Base-by-base conservation (phyloP, 2,329 filamentous ascomycete genomes). In the Penicillium sp. region DNA sequence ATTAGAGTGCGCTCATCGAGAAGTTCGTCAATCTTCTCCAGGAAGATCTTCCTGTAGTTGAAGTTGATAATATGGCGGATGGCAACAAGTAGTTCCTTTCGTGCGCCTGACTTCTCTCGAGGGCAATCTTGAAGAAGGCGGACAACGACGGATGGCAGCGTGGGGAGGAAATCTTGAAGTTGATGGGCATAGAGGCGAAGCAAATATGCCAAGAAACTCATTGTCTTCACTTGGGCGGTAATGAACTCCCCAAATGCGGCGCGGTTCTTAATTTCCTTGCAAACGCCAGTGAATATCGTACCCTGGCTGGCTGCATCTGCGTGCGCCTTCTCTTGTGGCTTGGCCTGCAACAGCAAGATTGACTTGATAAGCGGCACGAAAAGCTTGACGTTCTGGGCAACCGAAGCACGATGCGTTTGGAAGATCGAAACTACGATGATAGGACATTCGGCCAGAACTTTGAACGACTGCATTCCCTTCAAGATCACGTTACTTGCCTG, bases 41-140 rank as follows among this genome's bases (percentile, higher is more conserved):
- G 80, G 73, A 99, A 99, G 57, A 98, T 96, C 73, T 93, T 94
- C 59, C 95, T 84, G 70, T 97, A 98, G 73, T 98, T 98, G 79
- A 98, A 98, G 78, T 98, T 99, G 77, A 99, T 97, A 69, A 99
- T 97, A 73, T 99, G 96, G 25, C 96, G 87, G 60, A 99, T 97
- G 0, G 95, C 96, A 55, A 99, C 95, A 46, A 99, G 81, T 22
- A 99, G 83, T 76, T 99, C 95, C 75, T 99, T 99, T 19, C 96
- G 86, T 1, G 94, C 92, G 2, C 90, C 90, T 0, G 94, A 97
- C 73, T 97, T 97, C 78, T 98, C 95, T 53, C 94, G 84, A 0
- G 95, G 95, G 61, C 95, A 98, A 73, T 99, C 95, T 72, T 96
- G 92, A 49, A 99, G 82, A 49, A 99, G 80, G 6, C 95, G 87